Percentiles rank a stretch among this genome's conserved stretches.
phyloP scores from a whole-genome alignment of 176 grass and related monocot genomes.

The Lolium multiflorum region DNA sequence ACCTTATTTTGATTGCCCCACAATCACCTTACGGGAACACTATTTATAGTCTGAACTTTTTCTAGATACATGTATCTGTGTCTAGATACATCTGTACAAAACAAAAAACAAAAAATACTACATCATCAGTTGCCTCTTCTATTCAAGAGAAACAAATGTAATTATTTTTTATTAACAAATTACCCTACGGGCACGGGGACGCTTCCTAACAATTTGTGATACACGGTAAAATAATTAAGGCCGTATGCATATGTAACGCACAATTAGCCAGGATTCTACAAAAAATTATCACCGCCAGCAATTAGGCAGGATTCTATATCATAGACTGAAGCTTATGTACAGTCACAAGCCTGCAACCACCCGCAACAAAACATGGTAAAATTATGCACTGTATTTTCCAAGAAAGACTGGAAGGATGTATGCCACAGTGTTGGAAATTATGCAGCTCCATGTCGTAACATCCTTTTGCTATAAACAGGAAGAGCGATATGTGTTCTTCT shows the following conservation, averaged over 20 bases:
- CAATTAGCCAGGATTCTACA: not conserved
- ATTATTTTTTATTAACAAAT: no score
- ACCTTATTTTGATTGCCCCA: no score
- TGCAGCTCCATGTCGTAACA: not conserved
- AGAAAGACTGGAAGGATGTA: not conserved
- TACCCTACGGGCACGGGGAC: no score
- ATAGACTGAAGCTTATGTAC: constrained; percentile 32
- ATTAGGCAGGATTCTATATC: not conserved
- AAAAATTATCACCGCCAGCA: not conserved
- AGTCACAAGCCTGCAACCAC: constrained; percentile 5
- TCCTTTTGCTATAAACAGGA: constrained; percentile 12
- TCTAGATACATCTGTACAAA: no score
- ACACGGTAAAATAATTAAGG: no score
- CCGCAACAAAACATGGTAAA: not conserved
- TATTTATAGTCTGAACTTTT: no score
- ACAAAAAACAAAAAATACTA: no score
- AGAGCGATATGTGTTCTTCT: not conserved
- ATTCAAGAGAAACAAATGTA: no score
- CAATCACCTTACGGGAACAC: no score
- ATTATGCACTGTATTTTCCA: not conserved
- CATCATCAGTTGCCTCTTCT: no score
- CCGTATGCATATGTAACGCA: not conserved
- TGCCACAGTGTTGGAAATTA: not conserved
- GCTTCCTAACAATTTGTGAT: no score
- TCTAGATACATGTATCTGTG: no score